These are phyloP conservation scores for Hanseniaspora pseudoguilliermondii DNA, from an alignment of 805 yeast species.

Conservation along the genomic window DNA sequence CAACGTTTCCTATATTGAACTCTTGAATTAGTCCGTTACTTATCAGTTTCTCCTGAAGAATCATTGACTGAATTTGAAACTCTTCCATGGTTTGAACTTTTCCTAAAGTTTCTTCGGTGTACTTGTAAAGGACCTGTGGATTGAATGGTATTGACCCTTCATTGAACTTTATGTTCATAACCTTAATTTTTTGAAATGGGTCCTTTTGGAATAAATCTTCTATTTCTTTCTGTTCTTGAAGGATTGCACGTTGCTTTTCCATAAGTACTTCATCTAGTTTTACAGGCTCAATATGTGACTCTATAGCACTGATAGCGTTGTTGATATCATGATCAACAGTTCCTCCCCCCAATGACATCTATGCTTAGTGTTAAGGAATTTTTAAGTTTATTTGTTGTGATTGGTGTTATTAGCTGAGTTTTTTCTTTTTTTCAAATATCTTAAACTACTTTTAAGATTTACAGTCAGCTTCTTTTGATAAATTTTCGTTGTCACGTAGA, in stretches of 20 bases:
- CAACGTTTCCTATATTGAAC: conserved; percentile 17
- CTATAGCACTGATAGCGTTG: conserved; percentile 11
- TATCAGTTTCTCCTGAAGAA: conserved; percentile 21
- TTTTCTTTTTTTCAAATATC: too few species aligned
- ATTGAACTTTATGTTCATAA: conserved; percentile 18
- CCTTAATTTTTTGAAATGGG: conserved; percentile 20
- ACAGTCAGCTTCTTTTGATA: too few species aligned
- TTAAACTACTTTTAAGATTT: too few species aligned
- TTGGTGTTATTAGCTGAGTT: too few species aligned
- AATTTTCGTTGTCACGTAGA: too few species aligned
- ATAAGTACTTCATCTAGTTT: conserved; percentile 4
- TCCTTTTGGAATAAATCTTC: conserved; percentile 16
- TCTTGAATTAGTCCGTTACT: conserved; percentile 23
- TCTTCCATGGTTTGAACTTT: conserved; percentile 21
- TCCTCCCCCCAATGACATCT: conserved; percentile 12
- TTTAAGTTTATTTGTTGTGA: neutral
- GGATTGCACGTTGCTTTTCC: neutral
- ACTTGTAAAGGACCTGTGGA: conserved; percentile 19
- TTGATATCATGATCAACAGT: conserved; percentile 12
- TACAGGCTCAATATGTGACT: conserved; percentile 9
- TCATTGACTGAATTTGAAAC: conserved; percentile 20
- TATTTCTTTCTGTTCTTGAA: conserved; percentile 11
- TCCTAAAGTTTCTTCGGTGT: conserved; percentile 22
- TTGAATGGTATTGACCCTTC: conserved; percentile 15
- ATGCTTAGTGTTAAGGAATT: neutral